Base-by-base conservation (phyloP, 768 basidiomycete genomes). In the Tricholoma sp. region DNA sequence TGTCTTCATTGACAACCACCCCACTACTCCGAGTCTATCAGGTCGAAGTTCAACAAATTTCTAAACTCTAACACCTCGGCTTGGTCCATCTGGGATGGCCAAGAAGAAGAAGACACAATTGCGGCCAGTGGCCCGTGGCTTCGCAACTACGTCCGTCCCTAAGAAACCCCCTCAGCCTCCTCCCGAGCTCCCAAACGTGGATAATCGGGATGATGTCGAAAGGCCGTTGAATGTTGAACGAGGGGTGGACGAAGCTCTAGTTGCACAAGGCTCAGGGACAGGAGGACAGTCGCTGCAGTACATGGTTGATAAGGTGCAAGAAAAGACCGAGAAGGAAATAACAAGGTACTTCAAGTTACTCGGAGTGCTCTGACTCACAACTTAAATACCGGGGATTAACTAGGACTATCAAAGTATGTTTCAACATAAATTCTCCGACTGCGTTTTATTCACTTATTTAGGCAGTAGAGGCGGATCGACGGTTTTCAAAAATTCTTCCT, bases 261-360 rank as follows among this genome's bases (percentile, higher is more conserved):
- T 54, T 41, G 55, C 56, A 46, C 73, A 72, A 41, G 72, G 68
- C 19, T 68, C 69, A 47, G 70, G 71, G 74, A 52, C 73, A 69
- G 10, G 81, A 65, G 82, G 86, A 53, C 77, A 75, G 57, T 75
- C 78, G 29, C 74, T 93, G 52, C 93, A 94, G 72, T 72, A 70
- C 47, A 65, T 93, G 49, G 83, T 96, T 1, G 93, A 96, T 60
- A 87, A 83, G 64, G 75, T 88, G 50, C 92, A 96, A 65, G 92
- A 95, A 18, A 94, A 85, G 67, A 89, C 83, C 5, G 91, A 96
- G 69, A 94, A 86, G 68, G 96, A 97, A 64, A 83, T 95, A 56
- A 71, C 76, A 4, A 79, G 84, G 95, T 88, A 63, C 19, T 72
- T 19, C 43, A 27, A 47, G 16, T 29, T 22, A 39, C 12, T 32